Evolutionary conservation across 805 yeast genomes (phyloP).

Genomic region (Zygoascus biomembranicola): DNA sequence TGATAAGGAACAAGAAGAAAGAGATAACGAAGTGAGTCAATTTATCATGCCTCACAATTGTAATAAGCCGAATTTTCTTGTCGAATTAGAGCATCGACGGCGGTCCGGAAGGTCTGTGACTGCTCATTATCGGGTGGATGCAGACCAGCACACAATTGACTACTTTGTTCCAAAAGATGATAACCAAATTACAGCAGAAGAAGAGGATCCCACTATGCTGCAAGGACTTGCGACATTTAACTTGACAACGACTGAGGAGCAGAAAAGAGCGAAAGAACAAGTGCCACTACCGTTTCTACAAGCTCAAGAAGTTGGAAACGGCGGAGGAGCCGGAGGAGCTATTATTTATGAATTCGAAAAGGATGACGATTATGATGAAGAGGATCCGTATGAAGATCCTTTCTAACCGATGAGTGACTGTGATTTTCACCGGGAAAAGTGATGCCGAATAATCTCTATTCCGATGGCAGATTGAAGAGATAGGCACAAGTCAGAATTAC

Average conservation of each 20-base stretch:
- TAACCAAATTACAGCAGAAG: constrained; percentile 18
- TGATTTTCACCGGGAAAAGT: too few relatives aligned
- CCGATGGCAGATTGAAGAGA: too few relatives aligned
- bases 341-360: constrained; percentile 92
- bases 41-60: constrained; percentile 44
- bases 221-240: constrained; percentile 83
- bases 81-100: constrained; percentile 58
- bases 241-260: constrained; percentile 64
- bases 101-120: constrained; percentile 74
- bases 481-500: too few relatives aligned
- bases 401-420: constrained; percentile 35
- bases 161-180: constrained; percentile 23
- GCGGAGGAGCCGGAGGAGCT: constrained; percentile 77
- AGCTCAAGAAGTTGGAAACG: constrained; percentile 56
- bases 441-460: too few relatives aligned
- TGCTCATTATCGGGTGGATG: constrained; percentile 47
- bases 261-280: constrained; percentile 67
- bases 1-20: constrained; percentile 40
- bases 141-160: constrained; percentile 37
- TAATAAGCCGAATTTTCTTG: constrained; percentile 40
- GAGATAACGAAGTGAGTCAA: constrained; percentile 32
- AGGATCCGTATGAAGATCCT: constrained; percentile 96
- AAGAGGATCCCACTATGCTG: constrained; percentile 45
- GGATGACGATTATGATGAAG: constrained; percentile 97
- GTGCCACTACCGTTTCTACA: constrained; percentile 88